Percentiles rank a stretch among this genome's conserved stretches.
phyloP scores from a whole-genome alignment of 2,329 filamentous ascomycete genomes.

The Ophiostoma piceae region DNA sequence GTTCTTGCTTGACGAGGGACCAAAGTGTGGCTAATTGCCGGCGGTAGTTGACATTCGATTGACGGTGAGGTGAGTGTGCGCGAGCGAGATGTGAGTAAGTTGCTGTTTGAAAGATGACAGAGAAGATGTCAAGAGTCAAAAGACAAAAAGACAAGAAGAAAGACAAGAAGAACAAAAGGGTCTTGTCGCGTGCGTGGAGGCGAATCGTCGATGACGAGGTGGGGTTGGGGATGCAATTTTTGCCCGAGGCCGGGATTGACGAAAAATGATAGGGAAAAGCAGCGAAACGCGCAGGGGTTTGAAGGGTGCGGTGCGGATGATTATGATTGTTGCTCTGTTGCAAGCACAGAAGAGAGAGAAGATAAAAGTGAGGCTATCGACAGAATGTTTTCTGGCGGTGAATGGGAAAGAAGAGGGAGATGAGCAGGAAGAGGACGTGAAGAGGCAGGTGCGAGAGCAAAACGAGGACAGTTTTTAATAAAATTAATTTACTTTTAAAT shows the following conservation, averaged over 20 bases:
- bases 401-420: slow-evolving; percentile 6
- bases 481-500: not conserved
- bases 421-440: not conserved
- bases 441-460: not conserved
- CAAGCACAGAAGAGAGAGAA: not conserved
- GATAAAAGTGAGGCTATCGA: slow-evolving; percentile 3
- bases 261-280: slow-evolving; percentile 14
- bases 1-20: slow-evolving; percentile 15
- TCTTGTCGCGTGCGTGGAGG: slow-evolving; percentile 15
- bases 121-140: not conserved
- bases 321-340: not conserved
- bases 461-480: not conserved
- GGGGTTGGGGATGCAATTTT: slow-evolving; percentile 16
- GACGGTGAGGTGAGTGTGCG: not conserved
- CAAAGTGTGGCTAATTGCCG: slow-evolving; percentile 11
- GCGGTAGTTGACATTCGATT: slow-evolving; percentile 12
- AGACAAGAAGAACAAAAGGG: not conserved
- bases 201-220: slow-evolving; percentile 17
- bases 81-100: not conserved
- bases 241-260: slow-evolving; percentile 16
- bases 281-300: not conserved
- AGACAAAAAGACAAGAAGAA: not conserved
- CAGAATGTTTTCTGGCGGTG: slow-evolving; percentile 10
- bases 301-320: not conserved
- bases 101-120: not conserved